Percentiles rank a stretch among this genome's conserved stretches.
These are phyloP conservation scores for Setomelanomma holmii DNA, from an alignment of 2,329 filamentous ascomycete species.

Conservation along the genomic window DNA sequence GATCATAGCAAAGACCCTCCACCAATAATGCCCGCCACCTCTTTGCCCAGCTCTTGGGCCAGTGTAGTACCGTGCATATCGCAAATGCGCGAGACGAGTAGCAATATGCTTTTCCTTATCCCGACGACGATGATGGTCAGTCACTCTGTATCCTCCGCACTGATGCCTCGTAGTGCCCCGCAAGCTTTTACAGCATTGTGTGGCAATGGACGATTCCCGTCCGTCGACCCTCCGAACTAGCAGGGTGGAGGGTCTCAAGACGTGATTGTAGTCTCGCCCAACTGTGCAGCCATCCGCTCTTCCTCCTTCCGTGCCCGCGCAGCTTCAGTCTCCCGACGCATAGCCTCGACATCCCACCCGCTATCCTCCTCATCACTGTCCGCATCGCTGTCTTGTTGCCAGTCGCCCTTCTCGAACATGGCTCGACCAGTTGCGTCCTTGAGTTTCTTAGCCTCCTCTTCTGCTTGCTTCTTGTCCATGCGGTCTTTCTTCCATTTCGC, in stretches of 20 bases:
- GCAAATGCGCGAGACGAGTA: neutral
- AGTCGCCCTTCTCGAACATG: slow-evolving; percentile 96
- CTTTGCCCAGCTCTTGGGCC: slow-evolving; percentile 8
- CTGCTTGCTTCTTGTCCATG: slow-evolving; percentile 92
- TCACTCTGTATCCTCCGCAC: neutral
- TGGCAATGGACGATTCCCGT: slow-evolving; percentile 19
- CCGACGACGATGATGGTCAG: neutral
- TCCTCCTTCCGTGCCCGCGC: slow-evolving; percentile 78
- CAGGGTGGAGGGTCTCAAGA: slow-evolving; percentile 18
- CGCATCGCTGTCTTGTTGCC: slow-evolving; percentile 68
- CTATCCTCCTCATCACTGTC: slow-evolving; percentile 64
- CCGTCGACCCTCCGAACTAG: neutral
- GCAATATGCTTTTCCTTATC: neutral
- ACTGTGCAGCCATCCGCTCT: slow-evolving; percentile 60
- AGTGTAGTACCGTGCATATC: slow-evolving; percentile 3
- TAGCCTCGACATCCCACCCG: slow-evolving; percentile 81
- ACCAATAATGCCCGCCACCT: slow-evolving; percentile 6
- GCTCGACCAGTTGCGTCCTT: slow-evolving; percentile 96
- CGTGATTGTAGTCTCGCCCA: slow-evolving; percentile 22
- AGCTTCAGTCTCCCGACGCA: slow-evolving; percentile 85
- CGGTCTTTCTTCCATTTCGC: slow-evolving; percentile 97
- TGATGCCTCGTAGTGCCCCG: slow-evolving; percentile 12
- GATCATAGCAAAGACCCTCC: neutral
- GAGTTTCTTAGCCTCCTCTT: slow-evolving; percentile 85
- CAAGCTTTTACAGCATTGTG: slow-evolving; percentile 47